phyloP scores from a whole-genome alignment of 2,329 filamentous ascomycete genomes.

The Pseudogymnoascus sp. region DNA sequence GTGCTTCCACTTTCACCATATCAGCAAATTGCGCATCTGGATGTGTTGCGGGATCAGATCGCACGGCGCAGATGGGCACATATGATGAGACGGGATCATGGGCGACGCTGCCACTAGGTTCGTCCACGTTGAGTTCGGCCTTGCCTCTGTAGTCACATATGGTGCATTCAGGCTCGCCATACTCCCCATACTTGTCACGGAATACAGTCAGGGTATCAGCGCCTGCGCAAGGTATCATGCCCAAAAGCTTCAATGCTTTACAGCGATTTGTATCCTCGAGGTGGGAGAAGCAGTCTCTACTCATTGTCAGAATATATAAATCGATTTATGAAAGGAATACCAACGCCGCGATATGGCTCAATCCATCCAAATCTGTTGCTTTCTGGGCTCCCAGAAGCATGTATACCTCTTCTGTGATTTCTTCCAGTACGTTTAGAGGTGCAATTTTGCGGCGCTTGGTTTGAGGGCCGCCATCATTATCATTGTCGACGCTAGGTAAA shows the following conservation, averaged over 20 bases:
- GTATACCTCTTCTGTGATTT: constrained; percentile 30
- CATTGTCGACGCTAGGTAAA: not conserved
- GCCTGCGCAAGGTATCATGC: constrained; percentile 47
- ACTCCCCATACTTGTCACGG: constrained; percentile 24
- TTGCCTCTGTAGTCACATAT: constrained; percentile 23
- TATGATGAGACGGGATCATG: not conserved
- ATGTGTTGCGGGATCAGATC: not conserved
- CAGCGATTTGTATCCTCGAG: constrained; percentile 43
- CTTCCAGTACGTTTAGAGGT: constrained; percentile 29
- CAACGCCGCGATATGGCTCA: constrained; percentile 41
- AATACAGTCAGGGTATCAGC: constrained; percentile 36
- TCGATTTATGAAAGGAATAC: constrained; percentile 23
- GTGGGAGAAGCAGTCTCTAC: constrained; percentile 36
- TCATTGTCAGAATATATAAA: constrained; percentile 13
- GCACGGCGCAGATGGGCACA: not conserved
- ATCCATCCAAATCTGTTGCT: constrained; percentile 29
- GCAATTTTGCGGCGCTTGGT: constrained; percentile 27
- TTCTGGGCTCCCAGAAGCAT: constrained; percentile 30
- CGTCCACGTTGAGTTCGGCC: constrained; percentile 14
- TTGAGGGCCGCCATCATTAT: constrained; percentile 15
- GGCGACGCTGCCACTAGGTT: not conserved
- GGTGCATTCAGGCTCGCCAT: constrained; percentile 23
- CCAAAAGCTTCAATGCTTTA: constrained; percentile 45
- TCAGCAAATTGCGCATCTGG: constrained; percentile 5
- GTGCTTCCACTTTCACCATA: constrained; percentile 30